Conservation (phyloP, 805 yeast genomes). For the Osmozyma mogii region DNA sequence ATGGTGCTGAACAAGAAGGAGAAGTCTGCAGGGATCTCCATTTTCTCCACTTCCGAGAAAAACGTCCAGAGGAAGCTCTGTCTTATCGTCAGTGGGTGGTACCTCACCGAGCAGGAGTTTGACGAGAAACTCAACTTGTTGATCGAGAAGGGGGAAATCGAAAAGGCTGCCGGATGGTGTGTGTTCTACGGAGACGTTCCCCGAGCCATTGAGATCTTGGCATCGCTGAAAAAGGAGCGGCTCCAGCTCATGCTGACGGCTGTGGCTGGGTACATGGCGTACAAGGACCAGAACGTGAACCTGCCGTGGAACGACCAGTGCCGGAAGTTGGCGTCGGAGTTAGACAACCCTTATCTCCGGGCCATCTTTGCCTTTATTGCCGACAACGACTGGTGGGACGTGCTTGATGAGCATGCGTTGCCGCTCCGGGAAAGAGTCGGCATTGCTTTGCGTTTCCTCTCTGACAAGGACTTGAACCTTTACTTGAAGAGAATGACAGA, state of each 20-base stretch:
- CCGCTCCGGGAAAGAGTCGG: constrained; percentile 87
- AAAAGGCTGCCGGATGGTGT: constrained; percentile 97
- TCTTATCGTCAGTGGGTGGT: constrained; percentile 86
- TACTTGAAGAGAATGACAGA: constrained; percentile 67
- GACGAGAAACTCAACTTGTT: constrained; percentile 59
- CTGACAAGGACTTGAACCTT: constrained; percentile 68
- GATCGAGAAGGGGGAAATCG: constrained; percentile 52
- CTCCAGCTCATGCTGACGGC: constrained; percentile 84
- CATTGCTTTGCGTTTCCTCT: constrained; percentile 77
- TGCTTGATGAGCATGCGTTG: constrained; percentile 78
- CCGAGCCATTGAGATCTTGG: constrained; percentile 71
- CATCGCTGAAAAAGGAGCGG: constrained; percentile 63
- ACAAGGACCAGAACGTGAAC: constrained; percentile 48
- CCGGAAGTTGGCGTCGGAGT: constrained; percentile 76
- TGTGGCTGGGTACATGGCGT: constrained; percentile 65
- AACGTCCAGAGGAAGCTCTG: constrained; percentile 70
- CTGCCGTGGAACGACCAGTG: constrained; percentile 93
- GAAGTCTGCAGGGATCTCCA: constrained; percentile 38
- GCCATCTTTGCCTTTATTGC: constrained; percentile 92
- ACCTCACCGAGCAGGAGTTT: constrained; percentile 64
- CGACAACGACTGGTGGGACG: constrained; percentile 95
- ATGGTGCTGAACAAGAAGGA: constrained; percentile 44
- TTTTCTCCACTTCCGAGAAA: constrained; percentile 38
- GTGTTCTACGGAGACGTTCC: constrained; percentile 86
- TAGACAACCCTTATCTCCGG: constrained; percentile 81